Conservation (phyloP, 345 rosid species). For the Camelina sativa region DNA sequence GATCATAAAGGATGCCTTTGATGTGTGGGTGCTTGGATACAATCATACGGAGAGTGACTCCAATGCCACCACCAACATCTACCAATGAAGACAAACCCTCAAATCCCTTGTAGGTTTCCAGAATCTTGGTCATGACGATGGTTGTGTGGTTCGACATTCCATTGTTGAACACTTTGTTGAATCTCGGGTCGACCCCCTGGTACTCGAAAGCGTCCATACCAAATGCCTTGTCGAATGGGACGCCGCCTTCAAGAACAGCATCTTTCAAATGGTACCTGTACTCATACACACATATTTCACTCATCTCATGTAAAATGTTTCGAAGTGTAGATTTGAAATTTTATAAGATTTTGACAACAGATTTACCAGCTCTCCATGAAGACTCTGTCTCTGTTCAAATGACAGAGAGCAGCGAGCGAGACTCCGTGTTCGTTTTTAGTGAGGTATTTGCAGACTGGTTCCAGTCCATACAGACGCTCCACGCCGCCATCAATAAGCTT, state of each 20-base stretch:
- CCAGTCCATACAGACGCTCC: slow-evolving; percentile 72
- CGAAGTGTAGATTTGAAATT: too few relatives aligned
- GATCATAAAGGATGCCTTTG: slow-evolving; percentile 76
- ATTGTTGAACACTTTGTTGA: slow-evolving; percentile 71
- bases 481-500: slow-evolving; percentile 49
- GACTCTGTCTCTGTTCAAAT: slow-evolving; percentile 79
- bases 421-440: slow-evolving; percentile 75
- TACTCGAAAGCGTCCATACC: slow-evolving; percentile 77
- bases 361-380: slow-evolving; percentile 88
- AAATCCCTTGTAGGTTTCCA: slow-evolving; percentile 71
- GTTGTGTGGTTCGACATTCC: slow-evolving; percentile 76
- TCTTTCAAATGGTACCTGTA: slow-evolving; percentile 63
- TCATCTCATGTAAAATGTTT: too few relatives aligned
- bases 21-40: slow-evolving; percentile 64
- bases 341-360: too few relatives aligned
- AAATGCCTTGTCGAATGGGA: slow-evolving; percentile 72
- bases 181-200: slow-evolving; percentile 65
- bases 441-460: slow-evolving; percentile 76
- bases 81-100: slow-evolving; percentile 62
- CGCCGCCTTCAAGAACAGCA: slow-evolving; percentile 73
- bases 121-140: slow-evolving; percentile 67
- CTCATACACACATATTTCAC: too few relatives aligned
- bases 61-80: slow-evolving; percentile 86
- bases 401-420: slow-evolving; percentile 61
- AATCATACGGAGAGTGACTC: slow-evolving; percentile 67